These are phyloP conservation scores for Geotrichum phurueaensis DNA, from an alignment of 1,139 yeast genomes.

Conservation along the genomic window DNA sequence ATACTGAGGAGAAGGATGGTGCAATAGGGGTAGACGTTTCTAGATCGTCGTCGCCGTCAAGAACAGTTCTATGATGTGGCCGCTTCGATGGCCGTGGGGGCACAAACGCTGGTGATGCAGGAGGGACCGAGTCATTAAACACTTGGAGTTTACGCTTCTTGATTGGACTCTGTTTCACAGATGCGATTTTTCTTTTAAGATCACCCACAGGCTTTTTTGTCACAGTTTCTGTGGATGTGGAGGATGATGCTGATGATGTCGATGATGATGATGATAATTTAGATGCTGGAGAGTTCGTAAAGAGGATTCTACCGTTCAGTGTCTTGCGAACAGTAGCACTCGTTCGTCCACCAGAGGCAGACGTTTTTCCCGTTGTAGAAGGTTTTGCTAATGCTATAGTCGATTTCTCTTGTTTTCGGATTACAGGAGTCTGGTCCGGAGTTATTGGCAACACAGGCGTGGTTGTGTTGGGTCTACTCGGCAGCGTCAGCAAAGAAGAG, in stretches of 20 bases:
- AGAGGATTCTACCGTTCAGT: background rate
- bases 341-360: background rate
- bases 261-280: background rate
- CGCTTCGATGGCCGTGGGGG: background rate
- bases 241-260: background rate
- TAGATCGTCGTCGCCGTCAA: background rate
- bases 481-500: background rate
- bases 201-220: background rate
- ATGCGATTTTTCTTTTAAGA: background rate
- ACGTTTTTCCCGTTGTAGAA: background rate
- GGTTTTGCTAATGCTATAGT: conserved; percentile 17
- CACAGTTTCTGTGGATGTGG: background rate
- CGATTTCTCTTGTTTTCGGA: conserved; percentile 18
- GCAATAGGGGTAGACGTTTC: background rate
- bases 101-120: background rate
- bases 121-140: background rate
- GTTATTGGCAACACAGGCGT: conserved; percentile 15
- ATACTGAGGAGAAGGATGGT: background rate
- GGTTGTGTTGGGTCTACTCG: background rate
- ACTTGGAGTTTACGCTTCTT: conserved; percentile 3
- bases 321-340: background rate
- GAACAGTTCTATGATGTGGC: background rate
- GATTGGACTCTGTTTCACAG: background rate
- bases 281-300: background rate
- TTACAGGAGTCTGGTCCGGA: conserved; percentile 19